Evolutionary conservation across 2,329 filamentous ascomycete genomes (phyloP).

Genomic region (Hypoxylon sp.): DNA sequence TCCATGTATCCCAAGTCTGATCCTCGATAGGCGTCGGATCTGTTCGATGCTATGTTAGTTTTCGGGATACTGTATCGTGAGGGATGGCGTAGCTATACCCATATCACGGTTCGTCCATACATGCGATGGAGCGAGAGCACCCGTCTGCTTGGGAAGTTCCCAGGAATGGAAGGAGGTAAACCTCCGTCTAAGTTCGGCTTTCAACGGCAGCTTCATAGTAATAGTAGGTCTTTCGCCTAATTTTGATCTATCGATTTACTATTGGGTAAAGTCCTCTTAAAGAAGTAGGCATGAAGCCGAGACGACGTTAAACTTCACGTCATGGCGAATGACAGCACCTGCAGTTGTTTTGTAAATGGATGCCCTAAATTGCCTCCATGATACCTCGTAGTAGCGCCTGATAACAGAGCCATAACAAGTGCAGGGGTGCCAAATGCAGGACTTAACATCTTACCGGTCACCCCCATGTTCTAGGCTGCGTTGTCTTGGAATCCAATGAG

Average conservation of each 20-base stretch:
- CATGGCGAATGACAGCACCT: background rate
- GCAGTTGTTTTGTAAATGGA: constrained; percentile 3
- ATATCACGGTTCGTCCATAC: constrained; percentile 59
- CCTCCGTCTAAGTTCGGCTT: constrained; percentile 55
- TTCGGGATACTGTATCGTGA: constrained; percentile 23
- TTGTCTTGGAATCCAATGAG: constrained; percentile 40
- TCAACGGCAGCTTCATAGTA: constrained; percentile 47
- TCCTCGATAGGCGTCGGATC: constrained; percentile 57
- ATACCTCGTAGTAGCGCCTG: constrained; percentile 22
- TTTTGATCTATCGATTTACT: background rate
- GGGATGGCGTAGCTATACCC: constrained; percentile 48
- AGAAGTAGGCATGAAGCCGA: background rate
- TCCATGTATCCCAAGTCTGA: constrained; percentile 58
- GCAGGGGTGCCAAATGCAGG: constrained; percentile 38
- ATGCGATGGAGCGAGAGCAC: constrained; percentile 62
- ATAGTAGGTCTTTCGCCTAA: constrained; percentile 7
- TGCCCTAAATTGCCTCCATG: constrained; percentile 10
- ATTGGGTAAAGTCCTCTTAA: background rate
- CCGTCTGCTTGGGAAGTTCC: constrained; percentile 64
- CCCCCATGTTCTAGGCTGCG: constrained; percentile 21
- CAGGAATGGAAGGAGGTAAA: constrained; percentile 61
- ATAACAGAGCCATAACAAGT: constrained; percentile 33
- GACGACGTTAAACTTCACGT: constrained; percentile 1
- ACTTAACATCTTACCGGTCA: constrained; percentile 7
- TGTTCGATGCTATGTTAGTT: constrained; percentile 41